phyloP scores from a whole-genome alignment of 1,284 basidiomycete genomes.

The Boletellus deceptivus region DNA sequence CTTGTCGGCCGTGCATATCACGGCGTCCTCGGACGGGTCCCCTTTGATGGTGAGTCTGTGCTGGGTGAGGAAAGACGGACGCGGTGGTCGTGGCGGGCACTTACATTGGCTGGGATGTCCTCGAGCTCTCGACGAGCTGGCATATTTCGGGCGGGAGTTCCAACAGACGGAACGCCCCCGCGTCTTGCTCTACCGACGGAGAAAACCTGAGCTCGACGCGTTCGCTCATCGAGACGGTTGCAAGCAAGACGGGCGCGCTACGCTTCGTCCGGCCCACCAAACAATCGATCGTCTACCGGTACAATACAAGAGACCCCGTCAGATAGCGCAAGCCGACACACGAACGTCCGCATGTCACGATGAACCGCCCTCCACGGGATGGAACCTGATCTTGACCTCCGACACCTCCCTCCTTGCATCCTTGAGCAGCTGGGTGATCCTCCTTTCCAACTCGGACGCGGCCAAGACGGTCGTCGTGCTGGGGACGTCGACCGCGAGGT shows the following conservation, averaged over 20 bases:
- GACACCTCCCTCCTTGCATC: constrained; percentile 67
- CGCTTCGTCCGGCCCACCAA: no score
- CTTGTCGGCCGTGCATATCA: constrained; percentile 75
- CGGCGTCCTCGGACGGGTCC: constrained; percentile 76
- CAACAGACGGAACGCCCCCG: constrained; percentile 58
- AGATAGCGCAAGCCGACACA: neutral
- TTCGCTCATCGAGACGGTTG: constrained; percentile 17
- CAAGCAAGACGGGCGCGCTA: neutral
- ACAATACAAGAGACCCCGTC: neutral
- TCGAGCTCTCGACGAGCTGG: constrained; percentile 47
- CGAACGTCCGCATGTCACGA: constrained; percentile 4
- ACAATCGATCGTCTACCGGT: neutral
- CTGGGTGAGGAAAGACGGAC: neutral
- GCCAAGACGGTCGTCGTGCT: constrained; percentile 57
- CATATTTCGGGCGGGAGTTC: constrained; percentile 67
- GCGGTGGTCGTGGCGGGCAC: neutral
- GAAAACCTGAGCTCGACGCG: constrained; percentile 52
- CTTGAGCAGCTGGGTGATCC: constrained; percentile 63
- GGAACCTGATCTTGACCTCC: constrained; percentile 77
- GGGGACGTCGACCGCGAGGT: constrained; percentile 71
- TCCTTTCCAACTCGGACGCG: constrained; percentile 57
- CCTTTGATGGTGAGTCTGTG: constrained; percentile 79
- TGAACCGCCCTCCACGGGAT: constrained; percentile 37
- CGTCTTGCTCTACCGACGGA: constrained; percentile 42
- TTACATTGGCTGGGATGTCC: constrained; percentile 19